Conservation (phyloP, 2,329 filamentous ascomycete genomes). For the Fusarium acutatum region DNA sequence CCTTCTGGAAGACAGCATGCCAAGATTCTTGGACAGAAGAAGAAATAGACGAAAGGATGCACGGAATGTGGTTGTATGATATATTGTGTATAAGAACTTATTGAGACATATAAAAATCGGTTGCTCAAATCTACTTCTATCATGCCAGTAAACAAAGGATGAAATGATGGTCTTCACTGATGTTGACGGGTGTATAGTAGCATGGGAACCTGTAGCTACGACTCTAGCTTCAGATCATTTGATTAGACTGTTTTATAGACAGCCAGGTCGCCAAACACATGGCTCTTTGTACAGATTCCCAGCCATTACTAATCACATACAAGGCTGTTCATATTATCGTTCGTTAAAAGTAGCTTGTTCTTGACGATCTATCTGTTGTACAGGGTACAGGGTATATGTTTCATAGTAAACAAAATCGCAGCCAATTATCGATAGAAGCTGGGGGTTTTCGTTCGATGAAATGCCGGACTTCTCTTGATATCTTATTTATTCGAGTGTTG, state of each 20-base stretch:
- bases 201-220: neutral
- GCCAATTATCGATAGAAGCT: neutral
- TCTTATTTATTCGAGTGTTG: neutral
- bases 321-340: neutral
- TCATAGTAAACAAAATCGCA: neutral
- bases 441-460: neutral
- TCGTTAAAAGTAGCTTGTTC: neutral
- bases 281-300: neutral
- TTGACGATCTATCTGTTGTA: neutral
- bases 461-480: neutral
- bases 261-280: neutral
- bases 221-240: neutral
- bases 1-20: conserved; percentile 14
- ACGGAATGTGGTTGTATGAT: conserved; percentile 42
- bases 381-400: neutral
- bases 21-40: conserved; percentile 31
- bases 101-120: conserved; percentile 29
- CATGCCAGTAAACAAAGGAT: neutral
- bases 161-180: neutral
- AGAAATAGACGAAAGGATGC: conserved; percentile 11
- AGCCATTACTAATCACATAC: neutral
- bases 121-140: neutral
- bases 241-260: neutral
- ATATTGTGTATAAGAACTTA: conserved; percentile 37
- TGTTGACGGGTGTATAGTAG: neutral